These are phyloP conservation scores for Neocallimastix lanati DNA, from an alignment of 192 early-diverging fungal genomes.

Conservation along the genomic window DNA sequence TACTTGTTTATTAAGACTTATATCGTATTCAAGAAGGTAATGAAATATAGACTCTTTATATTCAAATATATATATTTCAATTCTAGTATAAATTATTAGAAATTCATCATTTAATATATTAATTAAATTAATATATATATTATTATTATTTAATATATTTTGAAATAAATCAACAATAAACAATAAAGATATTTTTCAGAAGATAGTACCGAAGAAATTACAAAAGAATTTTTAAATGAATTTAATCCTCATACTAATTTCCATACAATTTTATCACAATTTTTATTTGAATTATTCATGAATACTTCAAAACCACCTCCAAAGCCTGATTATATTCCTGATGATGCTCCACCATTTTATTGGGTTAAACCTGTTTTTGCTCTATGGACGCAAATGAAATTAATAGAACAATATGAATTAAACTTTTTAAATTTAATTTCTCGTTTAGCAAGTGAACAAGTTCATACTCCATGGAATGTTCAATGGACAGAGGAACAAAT, in stretches of 20 bases:
- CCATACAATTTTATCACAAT: neutral
- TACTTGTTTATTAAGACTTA: neutral
- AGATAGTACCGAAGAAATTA: neutral
- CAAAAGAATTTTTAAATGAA: neutral
- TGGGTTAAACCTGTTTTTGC: neutral
- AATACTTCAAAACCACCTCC: neutral
- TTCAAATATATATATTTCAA: no score
- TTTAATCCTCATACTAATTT: neutral
- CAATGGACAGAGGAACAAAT: conserved; percentile 42
- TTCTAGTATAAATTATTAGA: no score
- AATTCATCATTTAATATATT: no score
- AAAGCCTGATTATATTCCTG: neutral
- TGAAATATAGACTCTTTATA: no score
- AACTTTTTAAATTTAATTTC: conserved; percentile 55
- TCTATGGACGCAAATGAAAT: neutral
- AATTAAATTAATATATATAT: no score
- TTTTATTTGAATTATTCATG: neutral
- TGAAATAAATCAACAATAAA: no score
- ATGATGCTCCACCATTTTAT: neutral
- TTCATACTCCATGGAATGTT: conserved; percentile 10
- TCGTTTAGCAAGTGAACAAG: conserved; percentile 32
- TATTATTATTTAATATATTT: no score
- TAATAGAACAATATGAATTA: conserved; percentile 17
- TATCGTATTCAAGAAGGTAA: neutral
- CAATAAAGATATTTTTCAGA: neutral